phyloP scores from a whole-genome alignment of 345 rosid species.

The Corchorus capsularis region DNA sequence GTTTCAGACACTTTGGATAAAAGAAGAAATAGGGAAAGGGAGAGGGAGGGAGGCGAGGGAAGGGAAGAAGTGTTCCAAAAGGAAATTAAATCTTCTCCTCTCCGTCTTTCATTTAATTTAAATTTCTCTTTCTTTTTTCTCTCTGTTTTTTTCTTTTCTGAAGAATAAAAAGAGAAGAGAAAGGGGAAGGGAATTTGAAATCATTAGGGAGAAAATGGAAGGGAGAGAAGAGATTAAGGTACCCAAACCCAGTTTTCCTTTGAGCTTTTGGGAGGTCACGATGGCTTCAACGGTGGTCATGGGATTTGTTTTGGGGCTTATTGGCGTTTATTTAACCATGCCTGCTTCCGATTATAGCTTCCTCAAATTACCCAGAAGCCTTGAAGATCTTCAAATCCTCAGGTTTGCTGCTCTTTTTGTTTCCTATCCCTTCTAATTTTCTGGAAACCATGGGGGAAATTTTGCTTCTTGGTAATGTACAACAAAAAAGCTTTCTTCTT shows the following conservation, averaged over 20 bases:
- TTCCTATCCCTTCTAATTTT: neutral
- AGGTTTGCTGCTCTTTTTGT: slow-evolving; percentile 40
- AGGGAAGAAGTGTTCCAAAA: slow-evolving; percentile 31
- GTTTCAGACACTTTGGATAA: neutral
- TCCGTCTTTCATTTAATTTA: neutral
- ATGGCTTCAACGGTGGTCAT: slow-evolving; percentile 61
- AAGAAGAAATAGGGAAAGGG: neutral
- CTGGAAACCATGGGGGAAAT: too few relatives aligned
- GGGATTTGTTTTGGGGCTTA: slow-evolving; percentile 55
- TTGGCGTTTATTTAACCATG: slow-evolving; percentile 81
- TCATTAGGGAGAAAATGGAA: slow-evolving; percentile 21
- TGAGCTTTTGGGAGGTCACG: slow-evolving; percentile 70
- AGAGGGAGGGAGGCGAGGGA: neutral
- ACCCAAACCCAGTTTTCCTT: slow-evolving; percentile 39
- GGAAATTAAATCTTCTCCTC: slow-evolving; percentile 24
- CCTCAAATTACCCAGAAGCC: slow-evolving; percentile 88
- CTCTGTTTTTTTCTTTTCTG: slow-evolving; percentile 8
- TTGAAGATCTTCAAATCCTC: slow-evolving; percentile 86
- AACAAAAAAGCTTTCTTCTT: neutral
- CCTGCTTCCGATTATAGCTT: slow-evolving; percentile 92
- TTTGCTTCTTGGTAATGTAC: neutral
- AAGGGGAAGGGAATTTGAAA: slow-evolving; percentile 30
- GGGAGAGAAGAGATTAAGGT: slow-evolving; percentile 14
- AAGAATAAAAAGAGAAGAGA: slow-evolving; percentile 8
- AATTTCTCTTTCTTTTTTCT: slow-evolving; percentile 17